Evolutionary conservation across 2,329 filamentous ascomycete genomes (phyloP).

Genomic region (Xylaria sp.): DNA sequence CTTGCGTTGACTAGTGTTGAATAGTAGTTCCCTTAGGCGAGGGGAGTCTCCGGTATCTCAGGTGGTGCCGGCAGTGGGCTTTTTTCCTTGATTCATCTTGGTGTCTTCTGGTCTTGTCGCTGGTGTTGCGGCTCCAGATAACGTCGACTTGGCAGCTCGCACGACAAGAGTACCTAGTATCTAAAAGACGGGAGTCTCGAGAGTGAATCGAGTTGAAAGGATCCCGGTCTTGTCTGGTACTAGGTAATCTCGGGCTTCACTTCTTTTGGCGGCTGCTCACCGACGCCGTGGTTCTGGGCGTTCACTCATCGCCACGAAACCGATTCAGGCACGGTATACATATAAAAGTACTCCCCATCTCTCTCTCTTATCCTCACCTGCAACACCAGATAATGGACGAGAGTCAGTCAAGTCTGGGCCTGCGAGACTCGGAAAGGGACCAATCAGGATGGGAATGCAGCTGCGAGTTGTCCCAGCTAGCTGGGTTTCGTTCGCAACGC

Average conservation of each 20-base stretch:
- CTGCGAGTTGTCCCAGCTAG: not conserved
- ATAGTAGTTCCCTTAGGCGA: not conserved
- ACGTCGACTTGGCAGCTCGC: not conserved
- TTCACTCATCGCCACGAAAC: too few relatives aligned
- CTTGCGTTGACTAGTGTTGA: not conserved
- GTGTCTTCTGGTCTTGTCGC: not conserved
- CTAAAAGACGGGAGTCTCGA: too few relatives aligned
- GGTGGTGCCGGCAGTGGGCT: too few relatives aligned
- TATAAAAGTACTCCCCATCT: not conserved
- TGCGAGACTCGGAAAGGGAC: not conserved
- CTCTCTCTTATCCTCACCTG: too few relatives aligned
- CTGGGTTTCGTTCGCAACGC: not conserved
- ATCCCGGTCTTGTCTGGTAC: not conserved
- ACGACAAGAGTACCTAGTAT: not conserved
- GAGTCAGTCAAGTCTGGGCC: not conserved
- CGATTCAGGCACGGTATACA: not conserved
- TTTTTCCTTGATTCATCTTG: too few relatives aligned
- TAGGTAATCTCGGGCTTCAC: slow-evolving; percentile 10
- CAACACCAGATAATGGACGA: too few relatives aligned
- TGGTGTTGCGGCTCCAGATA: not conserved
- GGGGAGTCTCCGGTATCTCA: too few relatives aligned
- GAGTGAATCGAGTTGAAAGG: not conserved
- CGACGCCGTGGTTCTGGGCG: slow-evolving; percentile 3
- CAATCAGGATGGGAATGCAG: not conserved
- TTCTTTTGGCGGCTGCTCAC: not conserved